These are phyloP conservation scores for Nemania sp. DNA, from an alignment of 2,329 filamentous ascomycete genomes.

Conservation along the genomic window DNA sequence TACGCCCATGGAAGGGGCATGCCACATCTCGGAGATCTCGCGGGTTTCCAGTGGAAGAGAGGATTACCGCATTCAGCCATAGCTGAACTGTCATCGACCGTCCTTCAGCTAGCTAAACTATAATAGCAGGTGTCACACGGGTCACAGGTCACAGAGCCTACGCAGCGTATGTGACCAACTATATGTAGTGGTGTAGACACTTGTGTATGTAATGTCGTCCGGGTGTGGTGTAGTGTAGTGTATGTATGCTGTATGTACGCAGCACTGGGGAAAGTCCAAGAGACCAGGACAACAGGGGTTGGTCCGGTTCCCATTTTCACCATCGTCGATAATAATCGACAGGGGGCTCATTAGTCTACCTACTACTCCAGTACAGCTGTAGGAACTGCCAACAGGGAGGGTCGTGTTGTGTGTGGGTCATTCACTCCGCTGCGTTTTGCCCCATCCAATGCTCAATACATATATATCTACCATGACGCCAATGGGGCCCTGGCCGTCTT, in stretches of 20 bases:
- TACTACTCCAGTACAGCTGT: conserved; percentile 24
- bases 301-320: conserved; percentile 26
- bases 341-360: conserved; percentile 33
- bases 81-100: conserved; percentile 25
- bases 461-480: conserved; percentile 45
- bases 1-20: neutral
- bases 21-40: conserved; percentile 19
- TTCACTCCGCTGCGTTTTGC: conserved; percentile 35
- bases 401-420: conserved; percentile 37
- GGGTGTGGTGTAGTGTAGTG: neutral
- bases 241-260: neutral
- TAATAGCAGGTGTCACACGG: conserved; percentile 7
- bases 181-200: neutral
- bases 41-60: neutral
- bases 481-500: conserved; percentile 32
- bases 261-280: conserved; percentile 7
- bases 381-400: conserved; percentile 31
- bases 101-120: conserved; percentile 10
- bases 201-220: neutral
- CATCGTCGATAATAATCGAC: conserved; percentile 38
- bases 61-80: conserved; percentile 20
- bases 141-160: conserved; percentile 11
- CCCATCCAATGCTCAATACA: conserved; percentile 38
- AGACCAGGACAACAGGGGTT: conserved; percentile 30
- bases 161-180: neutral